Evolutionary conservation across 306 rosid genomes (phyloP).

Genomic region (Delonix regia): DNA sequence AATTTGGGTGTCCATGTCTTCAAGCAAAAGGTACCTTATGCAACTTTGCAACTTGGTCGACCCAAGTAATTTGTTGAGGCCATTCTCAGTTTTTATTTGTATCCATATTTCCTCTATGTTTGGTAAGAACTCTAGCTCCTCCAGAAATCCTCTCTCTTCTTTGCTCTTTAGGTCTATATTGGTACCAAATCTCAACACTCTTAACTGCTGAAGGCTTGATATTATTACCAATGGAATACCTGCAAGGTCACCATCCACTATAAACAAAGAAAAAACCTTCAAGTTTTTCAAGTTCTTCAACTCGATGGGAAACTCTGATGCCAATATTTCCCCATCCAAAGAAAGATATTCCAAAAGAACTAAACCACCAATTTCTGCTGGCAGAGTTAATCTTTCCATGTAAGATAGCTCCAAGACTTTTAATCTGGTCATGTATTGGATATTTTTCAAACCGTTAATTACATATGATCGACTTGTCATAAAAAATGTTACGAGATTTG

Average conservation of each 20-base stretch:
- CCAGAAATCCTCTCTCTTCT: neutral
- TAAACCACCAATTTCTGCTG: neutral
- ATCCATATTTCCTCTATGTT: neutral
- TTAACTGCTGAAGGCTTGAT: neutral
- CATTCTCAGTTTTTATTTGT: fast-evolving
- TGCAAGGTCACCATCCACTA: fast-evolving
- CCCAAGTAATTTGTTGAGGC: neutral
- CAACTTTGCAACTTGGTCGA: neutral
- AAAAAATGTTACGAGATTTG: neutral
- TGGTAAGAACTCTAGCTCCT: neutral
- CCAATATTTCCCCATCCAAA: fast-evolving
- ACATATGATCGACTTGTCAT: fast-evolving
- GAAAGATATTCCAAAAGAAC: neutral
- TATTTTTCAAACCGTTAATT: neutral
- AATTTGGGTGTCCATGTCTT: fast-evolving
- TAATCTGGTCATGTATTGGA: neutral
- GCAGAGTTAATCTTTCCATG: neutral
- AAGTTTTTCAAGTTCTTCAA: neutral
- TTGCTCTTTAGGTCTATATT: neutral
- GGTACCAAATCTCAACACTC: neutral
- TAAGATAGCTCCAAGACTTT: neutral
- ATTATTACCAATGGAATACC: neutral
- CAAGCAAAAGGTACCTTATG: fast-evolving
- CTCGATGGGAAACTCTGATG: neutral
- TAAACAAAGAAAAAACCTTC: neutral